Conservation (phyloP, 768 basidiomycete genomes). For the Tulasnella sp. region DNA sequence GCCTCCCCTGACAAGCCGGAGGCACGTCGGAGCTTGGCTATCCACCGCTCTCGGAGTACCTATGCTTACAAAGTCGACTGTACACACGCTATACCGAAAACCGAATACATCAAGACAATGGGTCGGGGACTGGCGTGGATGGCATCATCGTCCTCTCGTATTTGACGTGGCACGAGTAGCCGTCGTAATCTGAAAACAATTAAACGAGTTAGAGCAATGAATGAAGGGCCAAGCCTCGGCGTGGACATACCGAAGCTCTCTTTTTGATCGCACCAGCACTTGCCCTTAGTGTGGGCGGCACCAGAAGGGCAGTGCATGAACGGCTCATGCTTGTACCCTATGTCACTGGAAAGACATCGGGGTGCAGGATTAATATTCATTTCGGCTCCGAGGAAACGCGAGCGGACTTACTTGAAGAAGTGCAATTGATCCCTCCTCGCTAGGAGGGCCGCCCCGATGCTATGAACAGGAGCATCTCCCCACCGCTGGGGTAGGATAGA, state of each 20-base stretch:
- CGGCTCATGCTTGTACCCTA: slow-evolving; percentile 89
- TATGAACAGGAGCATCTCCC: slow-evolving; percentile 93
- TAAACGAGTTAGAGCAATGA: neutral
- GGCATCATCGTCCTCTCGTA: slow-evolving; percentile 45
- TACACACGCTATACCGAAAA: neutral
- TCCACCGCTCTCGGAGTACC: neutral
- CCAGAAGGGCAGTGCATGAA: slow-evolving; percentile 90
- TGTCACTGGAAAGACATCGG: slow-evolving; percentile 45
- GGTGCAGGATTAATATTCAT: no score
- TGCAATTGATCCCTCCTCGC: slow-evolving; percentile 88
- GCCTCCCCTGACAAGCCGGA: neutral
- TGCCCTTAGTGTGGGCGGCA: slow-evolving; percentile 67
- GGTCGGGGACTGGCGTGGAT: neutral
- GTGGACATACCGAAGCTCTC: slow-evolving; percentile 62
- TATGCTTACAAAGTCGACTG: neutral
- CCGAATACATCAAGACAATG: neutral
- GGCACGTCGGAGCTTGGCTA: neutral
- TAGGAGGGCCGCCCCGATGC: slow-evolving; percentile 85
- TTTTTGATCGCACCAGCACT: slow-evolving; percentile 76
- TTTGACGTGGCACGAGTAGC: slow-evolving; percentile 84
- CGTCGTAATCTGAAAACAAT: slow-evolving; percentile 32
- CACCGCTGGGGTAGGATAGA: slow-evolving; percentile 52
- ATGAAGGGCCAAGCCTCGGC: slow-evolving; percentile 28
- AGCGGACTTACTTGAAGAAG: slow-evolving; percentile 60
- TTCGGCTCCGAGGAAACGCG: no score